Percentiles rank a stretch among this genome's conserved stretches.
Conservation (phyloP, 495 filamentous ascomycete genomes). For the Astrocystis sublimbata region DNA sequence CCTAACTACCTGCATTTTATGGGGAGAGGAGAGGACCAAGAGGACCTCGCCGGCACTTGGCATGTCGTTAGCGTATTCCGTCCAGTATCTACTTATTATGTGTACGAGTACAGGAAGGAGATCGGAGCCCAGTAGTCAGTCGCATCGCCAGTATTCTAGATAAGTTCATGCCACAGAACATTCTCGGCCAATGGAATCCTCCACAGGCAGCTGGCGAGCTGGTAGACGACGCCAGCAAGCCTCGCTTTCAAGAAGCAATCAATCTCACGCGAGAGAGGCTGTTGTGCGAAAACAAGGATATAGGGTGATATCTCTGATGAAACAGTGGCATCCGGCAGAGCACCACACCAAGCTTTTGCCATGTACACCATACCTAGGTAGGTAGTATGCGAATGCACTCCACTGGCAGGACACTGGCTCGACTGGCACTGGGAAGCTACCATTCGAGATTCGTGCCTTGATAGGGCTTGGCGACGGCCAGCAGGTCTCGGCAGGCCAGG, state of each 20-base stretch:
- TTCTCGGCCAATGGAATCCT: not conserved
- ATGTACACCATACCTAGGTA: no score
- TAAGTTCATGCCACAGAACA: not conserved
- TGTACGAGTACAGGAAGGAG: not conserved
- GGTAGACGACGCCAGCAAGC: not conserved
- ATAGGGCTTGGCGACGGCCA: slow-evolving; percentile 7
- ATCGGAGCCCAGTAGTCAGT: no score
- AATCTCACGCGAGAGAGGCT: not conserved
- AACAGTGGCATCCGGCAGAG: slow-evolving; percentile 10
- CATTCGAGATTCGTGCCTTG: not conserved
- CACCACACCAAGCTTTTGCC: slow-evolving; percentile 3
- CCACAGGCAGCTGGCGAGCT: not conserved
- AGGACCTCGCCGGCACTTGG: slow-evolving; percentile 1
- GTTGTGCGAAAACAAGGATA: not conserved
- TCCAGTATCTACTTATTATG: no score
- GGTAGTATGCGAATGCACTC: no score
- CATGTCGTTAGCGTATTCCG: not conserved
- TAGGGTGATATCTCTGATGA: slow-evolving; percentile 14
- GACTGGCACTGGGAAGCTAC: not conserved
- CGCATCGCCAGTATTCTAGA: not conserved
- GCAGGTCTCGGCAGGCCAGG: no score
- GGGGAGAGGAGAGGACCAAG: no score
- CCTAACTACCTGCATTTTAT: not conserved
- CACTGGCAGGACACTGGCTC: no score
- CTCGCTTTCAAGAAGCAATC: not conserved